Conservation (phyloP, 2,329 filamentous ascomycete species). For the Pseudocercospora macadamiae region DNA sequence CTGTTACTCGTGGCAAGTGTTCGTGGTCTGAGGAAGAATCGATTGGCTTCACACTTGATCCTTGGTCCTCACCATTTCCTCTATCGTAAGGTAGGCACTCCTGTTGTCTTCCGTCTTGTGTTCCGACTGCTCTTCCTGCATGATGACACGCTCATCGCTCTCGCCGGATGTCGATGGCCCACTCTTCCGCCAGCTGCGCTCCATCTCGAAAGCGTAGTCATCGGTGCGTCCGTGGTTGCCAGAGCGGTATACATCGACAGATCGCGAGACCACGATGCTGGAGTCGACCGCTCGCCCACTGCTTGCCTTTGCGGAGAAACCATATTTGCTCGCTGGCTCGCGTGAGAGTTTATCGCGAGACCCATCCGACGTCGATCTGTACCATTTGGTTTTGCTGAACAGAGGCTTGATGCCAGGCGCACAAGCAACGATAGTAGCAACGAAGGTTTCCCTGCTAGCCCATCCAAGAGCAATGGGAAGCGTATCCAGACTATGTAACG, state of each 20-base stretch:
- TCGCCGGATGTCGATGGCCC: slow-evolving; percentile 12
- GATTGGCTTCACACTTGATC: slow-evolving; percentile 10
- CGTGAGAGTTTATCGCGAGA: slow-evolving; percentile 18
- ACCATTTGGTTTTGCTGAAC: slow-evolving; percentile 40
- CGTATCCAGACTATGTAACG: slow-evolving; percentile 48
- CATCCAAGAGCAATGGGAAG: slow-evolving; percentile 45
- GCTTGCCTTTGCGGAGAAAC: slow-evolving; percentile 14
- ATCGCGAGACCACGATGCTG: slow-evolving; percentile 17
- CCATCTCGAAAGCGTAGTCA: slow-evolving; percentile 18
- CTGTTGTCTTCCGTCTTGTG: slow-evolving; percentile 12
- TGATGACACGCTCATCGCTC: slow-evolving; percentile 22
- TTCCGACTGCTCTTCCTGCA: slow-evolving; percentile 9
- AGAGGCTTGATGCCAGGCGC: slow-evolving; percentile 59
- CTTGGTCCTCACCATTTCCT: slow-evolving; percentile 10
- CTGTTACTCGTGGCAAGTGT: not conserved
- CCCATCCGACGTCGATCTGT: slow-evolving; percentile 6
- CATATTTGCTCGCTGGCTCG: not conserved
- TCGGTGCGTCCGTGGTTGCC: not conserved
- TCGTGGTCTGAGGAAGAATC: not conserved
- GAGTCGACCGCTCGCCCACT: slow-evolving; percentile 10
- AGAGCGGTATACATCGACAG: slow-evolving; percentile 18
- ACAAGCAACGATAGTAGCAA: slow-evolving; percentile 58
- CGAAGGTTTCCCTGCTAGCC: slow-evolving; percentile 58
- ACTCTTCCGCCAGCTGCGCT: slow-evolving; percentile 13
- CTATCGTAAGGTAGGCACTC: slow-evolving; percentile 12